phyloP scores from a whole-genome alignment of 192 early-diverging fungal genomes.

The Backusella circina region DNA sequence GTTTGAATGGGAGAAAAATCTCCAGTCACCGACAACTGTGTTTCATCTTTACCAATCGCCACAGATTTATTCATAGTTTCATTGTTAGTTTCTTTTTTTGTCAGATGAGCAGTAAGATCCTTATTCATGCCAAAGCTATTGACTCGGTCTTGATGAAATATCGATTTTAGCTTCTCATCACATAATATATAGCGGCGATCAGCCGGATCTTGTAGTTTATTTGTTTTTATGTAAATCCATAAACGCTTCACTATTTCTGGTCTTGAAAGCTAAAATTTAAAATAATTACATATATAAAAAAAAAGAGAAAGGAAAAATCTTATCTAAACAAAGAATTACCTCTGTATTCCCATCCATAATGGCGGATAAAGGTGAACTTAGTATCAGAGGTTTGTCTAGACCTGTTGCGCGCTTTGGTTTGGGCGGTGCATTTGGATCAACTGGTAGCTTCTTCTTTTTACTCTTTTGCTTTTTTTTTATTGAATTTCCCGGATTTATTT shows the following conservation, averaged over 20 bases:
- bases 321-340: conserved; percentile 19
- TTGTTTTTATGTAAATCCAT: conserved; percentile 58
- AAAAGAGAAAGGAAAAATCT: not conserved
- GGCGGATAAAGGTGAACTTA: conserved; percentile 36
- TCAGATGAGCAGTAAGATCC: conserved; percentile 51
- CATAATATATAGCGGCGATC: conserved; percentile 53
- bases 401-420: conserved; percentile 41
- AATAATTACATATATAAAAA: not conserved
- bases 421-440: conserved; percentile 23
- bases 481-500: not conserved
- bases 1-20: not conserved
- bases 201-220: conserved; percentile 50
- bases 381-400: conserved; percentile 43
- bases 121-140: conserved; percentile 62
- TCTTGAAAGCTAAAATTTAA: conserved; percentile 45
- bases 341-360: conserved; percentile 41
- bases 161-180: conserved; percentile 42
- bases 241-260: conserved; percentile 58
- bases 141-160: conserved; percentile 50
- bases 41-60: not conserved
- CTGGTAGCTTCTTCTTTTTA: conserved; percentile 16
- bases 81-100: conserved; percentile 30
- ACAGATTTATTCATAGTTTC: not conserved
- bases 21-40: not conserved
- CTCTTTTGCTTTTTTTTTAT: not conserved